These are phyloP conservation scores for Parastagonospora nodorum DNA, from an alignment of 2,329 filamentous ascomycete genomes.

Conservation along the genomic window DNA sequence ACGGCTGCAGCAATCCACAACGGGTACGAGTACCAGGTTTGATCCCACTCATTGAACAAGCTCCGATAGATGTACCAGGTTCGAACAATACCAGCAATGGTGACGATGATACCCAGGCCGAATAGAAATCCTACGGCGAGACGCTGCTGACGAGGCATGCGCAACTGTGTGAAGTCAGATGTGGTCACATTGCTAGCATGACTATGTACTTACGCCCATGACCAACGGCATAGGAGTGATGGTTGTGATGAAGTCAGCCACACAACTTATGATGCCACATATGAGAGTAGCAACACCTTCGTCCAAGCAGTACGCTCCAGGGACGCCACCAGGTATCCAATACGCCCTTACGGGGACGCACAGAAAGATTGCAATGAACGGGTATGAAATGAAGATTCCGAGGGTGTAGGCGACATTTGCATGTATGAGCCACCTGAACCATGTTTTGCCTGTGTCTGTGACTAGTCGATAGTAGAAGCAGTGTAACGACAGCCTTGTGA, in stretches of 20 bases:
- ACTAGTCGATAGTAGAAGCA: conserved; percentile 55
- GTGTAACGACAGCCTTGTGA: conserved; percentile 52
- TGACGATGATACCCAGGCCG: conserved; percentile 50
- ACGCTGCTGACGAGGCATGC: conserved; percentile 50
- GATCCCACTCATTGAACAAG: conserved; percentile 49
- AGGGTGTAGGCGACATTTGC: conserved; percentile 45
- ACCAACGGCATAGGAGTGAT: conserved; percentile 52
- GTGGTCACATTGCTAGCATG: background rate
- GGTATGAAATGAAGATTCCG: conserved; percentile 46
- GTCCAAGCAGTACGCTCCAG: conserved; percentile 42
- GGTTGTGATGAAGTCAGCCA: conserved; percentile 51
- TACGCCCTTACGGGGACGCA: conserved; percentile 52
- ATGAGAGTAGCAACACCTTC: conserved; percentile 48
- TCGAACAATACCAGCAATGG: conserved; percentile 49
- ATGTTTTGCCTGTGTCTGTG: conserved; percentile 44
- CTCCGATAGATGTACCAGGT: conserved; percentile 53
- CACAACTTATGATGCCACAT: conserved; percentile 50
- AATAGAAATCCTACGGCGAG: conserved; percentile 48
- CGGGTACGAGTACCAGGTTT: conserved; percentile 53
- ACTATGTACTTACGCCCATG: conserved; percentile 27
- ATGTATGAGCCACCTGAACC: conserved; percentile 50
- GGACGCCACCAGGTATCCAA: conserved; percentile 45
- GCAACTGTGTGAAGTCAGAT: conserved; percentile 28
- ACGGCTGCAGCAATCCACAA: conserved; percentile 55
- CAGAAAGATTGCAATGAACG: conserved; percentile 43